Conservation (phyloP, 306 rosid genomes). For the Citrullus mucosospermus region DNA sequence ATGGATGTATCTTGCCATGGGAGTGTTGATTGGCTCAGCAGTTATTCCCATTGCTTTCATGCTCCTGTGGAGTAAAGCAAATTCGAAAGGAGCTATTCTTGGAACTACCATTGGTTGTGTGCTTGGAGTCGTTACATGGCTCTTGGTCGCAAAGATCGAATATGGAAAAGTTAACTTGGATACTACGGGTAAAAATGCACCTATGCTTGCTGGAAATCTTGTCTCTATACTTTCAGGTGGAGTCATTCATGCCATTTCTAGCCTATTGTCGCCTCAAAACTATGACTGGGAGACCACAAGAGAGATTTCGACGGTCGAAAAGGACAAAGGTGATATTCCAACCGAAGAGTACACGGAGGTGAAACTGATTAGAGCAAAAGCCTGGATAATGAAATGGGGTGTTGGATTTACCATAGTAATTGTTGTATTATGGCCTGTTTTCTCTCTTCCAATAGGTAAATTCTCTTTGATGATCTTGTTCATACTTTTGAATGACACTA, state of each 20-base stretch:
- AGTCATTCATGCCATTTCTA: constrained; percentile 43
- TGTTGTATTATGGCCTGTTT: constrained; percentile 73
- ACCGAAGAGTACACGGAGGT: constrained; percentile 66
- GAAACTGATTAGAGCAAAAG: constrained; percentile 43
- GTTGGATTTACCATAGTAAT: constrained; percentile 61
- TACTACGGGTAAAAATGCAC: constrained; percentile 81
- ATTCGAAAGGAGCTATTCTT: constrained; percentile 71
- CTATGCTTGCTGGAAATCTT: constrained; percentile 91
- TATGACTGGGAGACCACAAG: constrained; percentile 81
- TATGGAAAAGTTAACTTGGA: constrained; percentile 61
- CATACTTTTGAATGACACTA: neutral
- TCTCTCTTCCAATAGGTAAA: constrained; percentile 75
- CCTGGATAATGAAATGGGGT: constrained; percentile 87
- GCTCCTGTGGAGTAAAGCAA: constrained; percentile 83
- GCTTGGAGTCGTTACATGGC: constrained; percentile 68
- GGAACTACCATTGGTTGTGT: constrained; percentile 65
- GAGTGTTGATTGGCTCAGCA: constrained; percentile 84
- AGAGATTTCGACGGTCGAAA: constrained; percentile 64
- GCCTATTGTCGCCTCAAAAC: constrained; percentile 68
- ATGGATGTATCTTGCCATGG: constrained; percentile 96
- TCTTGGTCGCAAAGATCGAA: constrained; percentile 46
- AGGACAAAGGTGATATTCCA: constrained; percentile 54
- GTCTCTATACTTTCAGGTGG: constrained; percentile 72
- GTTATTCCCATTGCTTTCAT: constrained; percentile 85
- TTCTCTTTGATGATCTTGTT: neutral